These are phyloP conservation scores for Hypoxylon crocopeplum DNA, from an alignment of 495 filamentous ascomycete species.

Conservation along the genomic window DNA sequence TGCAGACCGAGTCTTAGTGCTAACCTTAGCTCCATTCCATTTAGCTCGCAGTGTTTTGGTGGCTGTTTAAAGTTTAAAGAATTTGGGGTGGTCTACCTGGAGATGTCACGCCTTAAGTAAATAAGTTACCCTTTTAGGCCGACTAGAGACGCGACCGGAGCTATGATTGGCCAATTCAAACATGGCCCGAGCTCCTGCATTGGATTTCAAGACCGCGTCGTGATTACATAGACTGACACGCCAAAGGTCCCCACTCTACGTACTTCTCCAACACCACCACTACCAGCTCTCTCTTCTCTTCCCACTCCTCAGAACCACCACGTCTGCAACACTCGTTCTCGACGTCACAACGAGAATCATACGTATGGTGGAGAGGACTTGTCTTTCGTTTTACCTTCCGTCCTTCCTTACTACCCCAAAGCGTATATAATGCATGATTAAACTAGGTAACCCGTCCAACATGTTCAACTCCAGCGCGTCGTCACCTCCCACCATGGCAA, in stretches of 20 bases:
- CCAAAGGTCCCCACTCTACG: constrained; percentile 25
- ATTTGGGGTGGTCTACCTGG: constrained; percentile 30
- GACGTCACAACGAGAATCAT: constrained; percentile 14
- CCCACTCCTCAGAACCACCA: not conserved
- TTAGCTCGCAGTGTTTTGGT: constrained; percentile 23
- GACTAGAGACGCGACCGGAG: constrained; percentile 12
- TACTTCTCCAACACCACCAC: constrained; percentile 15
- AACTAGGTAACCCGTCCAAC: constrained; percentile 4
- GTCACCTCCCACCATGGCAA: constrained; percentile 33
- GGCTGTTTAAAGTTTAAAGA: not conserved
- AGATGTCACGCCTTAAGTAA: constrained; percentile 40
- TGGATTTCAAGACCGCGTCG: constrained; percentile 30
- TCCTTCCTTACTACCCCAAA: not conserved
- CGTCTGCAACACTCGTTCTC: constrained; percentile 4
- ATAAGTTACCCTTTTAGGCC: constrained; percentile 44
- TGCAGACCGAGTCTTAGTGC: too few relatives aligned
- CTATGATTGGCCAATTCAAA: constrained; percentile 36
- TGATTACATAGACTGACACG: constrained; percentile 32
- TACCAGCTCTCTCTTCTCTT: constrained; percentile 16
- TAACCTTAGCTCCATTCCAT: constrained; percentile 13
- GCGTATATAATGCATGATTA: constrained; percentile 38
- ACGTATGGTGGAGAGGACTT: constrained; percentile 16
- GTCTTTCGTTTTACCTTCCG: constrained; percentile 38
- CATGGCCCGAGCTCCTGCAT: constrained; percentile 26
- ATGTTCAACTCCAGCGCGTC: constrained; percentile 43